These are phyloP conservation scores for Setaria viridis DNA, from an alignment of 202 grass and related monocot genomes.

Conservation along the genomic window DNA sequence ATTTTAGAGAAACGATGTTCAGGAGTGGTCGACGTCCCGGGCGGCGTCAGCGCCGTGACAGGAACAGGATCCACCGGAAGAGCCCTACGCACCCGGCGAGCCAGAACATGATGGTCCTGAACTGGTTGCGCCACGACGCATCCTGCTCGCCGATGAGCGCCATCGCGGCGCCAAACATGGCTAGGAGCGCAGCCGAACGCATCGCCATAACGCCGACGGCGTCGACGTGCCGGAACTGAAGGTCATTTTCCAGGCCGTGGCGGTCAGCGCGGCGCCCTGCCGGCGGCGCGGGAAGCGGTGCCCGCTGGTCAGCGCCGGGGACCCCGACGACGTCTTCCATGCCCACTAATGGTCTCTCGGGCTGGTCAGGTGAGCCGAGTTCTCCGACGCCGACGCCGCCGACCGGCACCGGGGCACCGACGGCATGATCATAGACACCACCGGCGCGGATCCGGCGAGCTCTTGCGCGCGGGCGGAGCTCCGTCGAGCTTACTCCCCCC, in stretches of 20 bases:
- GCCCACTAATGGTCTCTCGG: not conserved
- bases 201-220: not conserved
- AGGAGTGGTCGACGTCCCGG: not conserved
- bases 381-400: not conserved
- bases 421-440: not conserved
- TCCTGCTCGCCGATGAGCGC: not conserved
- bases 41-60: not conserved
- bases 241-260: too few relatives aligned
- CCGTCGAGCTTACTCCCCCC: not conserved
- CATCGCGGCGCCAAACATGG: not conserved
- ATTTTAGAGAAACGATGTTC: too few relatives aligned
- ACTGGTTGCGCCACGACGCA: not conserved
- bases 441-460: not conserved
- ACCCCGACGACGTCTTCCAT: not conserved
- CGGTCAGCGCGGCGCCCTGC: too few relatives aligned
- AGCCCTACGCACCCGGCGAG: slow-evolving; percentile 3
- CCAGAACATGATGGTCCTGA: not conserved
- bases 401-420: not conserved
- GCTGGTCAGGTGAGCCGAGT: not conserved
- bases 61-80: slow-evolving; percentile 8
- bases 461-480: not conserved
- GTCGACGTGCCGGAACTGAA: too few relatives aligned
- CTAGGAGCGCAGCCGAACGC: not conserved
- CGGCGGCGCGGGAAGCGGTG: too few relatives aligned
- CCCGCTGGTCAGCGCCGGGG: not conserved